phyloP scores from a whole-genome alignment of 768 basidiomycete species.

The Kwoniella bestiolae region DNA sequence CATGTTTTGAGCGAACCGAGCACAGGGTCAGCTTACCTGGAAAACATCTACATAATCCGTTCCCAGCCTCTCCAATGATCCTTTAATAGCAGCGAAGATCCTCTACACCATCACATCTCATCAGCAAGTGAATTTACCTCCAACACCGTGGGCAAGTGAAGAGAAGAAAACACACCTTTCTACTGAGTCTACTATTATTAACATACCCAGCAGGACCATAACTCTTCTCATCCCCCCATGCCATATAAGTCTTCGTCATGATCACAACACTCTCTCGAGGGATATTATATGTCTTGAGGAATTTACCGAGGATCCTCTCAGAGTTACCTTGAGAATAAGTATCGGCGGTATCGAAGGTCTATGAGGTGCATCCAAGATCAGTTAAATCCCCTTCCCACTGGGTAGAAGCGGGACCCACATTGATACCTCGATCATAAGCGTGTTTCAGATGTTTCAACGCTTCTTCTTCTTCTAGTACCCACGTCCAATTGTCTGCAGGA shows the following conservation, averaged over 20 bases:
- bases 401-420: conserved; percentile 17
- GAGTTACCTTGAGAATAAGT: conserved; percentile 58
- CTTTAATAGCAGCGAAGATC: conserved; percentile 69
- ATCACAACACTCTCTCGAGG: conserved; percentile 78
- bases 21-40: conserved; percentile 58
- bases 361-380: background rate
- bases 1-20: too few species aligned
- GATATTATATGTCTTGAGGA: conserved; percentile 68
- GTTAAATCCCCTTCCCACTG: background rate
- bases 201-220: conserved; percentile 18
- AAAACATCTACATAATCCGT: conserved; percentile 76
- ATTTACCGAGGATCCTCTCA: conserved; percentile 72
- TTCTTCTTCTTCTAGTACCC: conserved; percentile 48
- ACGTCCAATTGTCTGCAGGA: conserved; percentile 33
- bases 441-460: conserved; percentile 39
- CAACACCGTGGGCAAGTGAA: background rate
- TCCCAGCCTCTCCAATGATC: conserved; percentile 67
- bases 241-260: conserved; percentile 68
- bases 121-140: too few species aligned
- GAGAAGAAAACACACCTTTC: conserved; percentile 31
- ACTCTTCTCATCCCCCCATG: conserved; percentile 11
- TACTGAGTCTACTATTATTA: conserved; percentile 19
- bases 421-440: conserved; percentile 52
- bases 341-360: conserved; percentile 44
- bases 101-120: conserved; percentile 55